Evolutionary conservation across 1,284 basidiomycete species (phyloP).

Genomic region (Fistulina hepatica): DNA sequence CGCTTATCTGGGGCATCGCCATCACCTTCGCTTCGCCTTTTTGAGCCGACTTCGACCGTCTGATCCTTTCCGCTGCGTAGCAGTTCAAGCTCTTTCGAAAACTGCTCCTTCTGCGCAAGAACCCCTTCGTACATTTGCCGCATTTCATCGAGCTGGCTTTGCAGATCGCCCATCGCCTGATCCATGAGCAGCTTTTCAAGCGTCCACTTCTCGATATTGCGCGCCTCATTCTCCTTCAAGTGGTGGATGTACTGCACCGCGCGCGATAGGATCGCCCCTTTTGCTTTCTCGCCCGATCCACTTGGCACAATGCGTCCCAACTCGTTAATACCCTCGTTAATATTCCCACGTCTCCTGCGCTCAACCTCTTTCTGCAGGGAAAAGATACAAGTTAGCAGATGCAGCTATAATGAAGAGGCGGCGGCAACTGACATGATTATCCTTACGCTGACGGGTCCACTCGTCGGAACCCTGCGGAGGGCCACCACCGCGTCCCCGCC

Average conservation of each 20-base stretch:
- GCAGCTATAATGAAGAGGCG: constrained; percentile 2
- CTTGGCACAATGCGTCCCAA: constrained; percentile 83
- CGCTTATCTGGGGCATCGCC: constrained; percentile 11
- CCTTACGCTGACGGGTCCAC: constrained; percentile 74
- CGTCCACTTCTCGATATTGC: constrained; percentile 92
- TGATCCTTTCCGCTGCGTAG: constrained; percentile 22
- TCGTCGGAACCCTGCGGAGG: constrained; percentile 63
- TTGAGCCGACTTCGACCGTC: constrained; percentile 11
- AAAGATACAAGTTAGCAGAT: constrained; percentile 1
- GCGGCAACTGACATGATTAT: constrained; percentile 59
- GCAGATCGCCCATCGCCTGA: constrained; percentile 79
- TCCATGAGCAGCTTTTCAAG: constrained; percentile 88
- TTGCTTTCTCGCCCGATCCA: constrained; percentile 79
- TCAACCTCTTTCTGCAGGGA: constrained; percentile 86
- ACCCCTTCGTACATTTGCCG: constrained; percentile 67
- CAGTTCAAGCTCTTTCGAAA: constrained; percentile 49
- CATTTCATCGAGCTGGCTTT: constrained; percentile 69
- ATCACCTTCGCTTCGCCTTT: constrained; percentile 11
- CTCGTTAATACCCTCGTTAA: constrained; percentile 93
- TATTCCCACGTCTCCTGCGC: constrained; percentile 84
- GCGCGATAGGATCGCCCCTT: constrained; percentile 76
- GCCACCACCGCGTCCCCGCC: constrained; percentile 35
- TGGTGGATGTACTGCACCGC: constrained; percentile 86
- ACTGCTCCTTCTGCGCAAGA: constrained; percentile 40
- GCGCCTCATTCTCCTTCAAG: constrained; percentile 81